Evolutionary conservation across 257 asterid genomes (phyloP).

Genomic region (Linderniella brevidens): DNA sequence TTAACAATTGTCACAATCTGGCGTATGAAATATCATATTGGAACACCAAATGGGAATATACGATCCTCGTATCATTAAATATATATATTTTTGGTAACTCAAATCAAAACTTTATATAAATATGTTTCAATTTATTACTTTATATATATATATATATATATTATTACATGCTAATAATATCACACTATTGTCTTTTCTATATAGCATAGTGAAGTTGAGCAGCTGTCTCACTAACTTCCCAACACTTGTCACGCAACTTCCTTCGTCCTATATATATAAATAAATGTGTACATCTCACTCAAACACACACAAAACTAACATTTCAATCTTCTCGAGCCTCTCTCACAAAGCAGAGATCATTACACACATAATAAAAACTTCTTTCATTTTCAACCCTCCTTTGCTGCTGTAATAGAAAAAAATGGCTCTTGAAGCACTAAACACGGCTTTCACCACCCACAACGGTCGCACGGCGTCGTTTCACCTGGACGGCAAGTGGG

Average conservation of each 20-base stretch:
- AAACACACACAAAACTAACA: neutral
- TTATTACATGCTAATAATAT: too few relatives aligned
- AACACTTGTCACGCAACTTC: conserved; percentile 1
- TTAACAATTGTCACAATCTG: too few relatives aligned
- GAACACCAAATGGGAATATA: too few relatives aligned
- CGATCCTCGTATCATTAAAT: too few relatives aligned
- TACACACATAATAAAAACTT: neutral
- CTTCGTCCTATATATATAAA: neutral
- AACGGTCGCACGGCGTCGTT: conserved; percentile 1
- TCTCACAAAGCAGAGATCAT: too few relatives aligned
- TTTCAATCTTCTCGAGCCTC: neutral
- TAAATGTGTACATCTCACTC: neutral
- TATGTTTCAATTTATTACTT: too few relatives aligned
- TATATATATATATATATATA: too few relatives aligned
- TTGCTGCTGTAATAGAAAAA: neutral
- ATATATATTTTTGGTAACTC: too few relatives aligned
- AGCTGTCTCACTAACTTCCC: neutral
- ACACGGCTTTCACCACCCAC: conserved; percentile 7
- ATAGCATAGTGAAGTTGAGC: neutral
- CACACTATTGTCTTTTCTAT: too few relatives aligned
- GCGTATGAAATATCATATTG: too few relatives aligned
- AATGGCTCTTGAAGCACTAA: conserved; percentile 18
- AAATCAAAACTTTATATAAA: too few relatives aligned
- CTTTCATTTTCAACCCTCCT: neutral
- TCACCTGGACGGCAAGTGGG: neutral